phyloP scores from a whole-genome alignment of 495 filamentous ascomycete species.

The Penicillium steckii region DNA sequence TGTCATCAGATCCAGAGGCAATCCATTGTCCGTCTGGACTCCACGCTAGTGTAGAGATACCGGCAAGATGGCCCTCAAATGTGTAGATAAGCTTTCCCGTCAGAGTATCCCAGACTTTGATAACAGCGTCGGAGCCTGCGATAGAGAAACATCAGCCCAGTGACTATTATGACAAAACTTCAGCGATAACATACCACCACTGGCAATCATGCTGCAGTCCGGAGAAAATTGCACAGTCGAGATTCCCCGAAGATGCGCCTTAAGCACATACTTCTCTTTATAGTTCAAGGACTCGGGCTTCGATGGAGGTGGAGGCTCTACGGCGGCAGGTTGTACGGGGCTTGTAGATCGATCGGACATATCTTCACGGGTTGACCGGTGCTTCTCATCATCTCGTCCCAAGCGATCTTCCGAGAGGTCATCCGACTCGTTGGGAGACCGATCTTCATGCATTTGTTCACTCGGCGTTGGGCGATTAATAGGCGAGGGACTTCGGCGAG shows the following conservation, averaged over 20 bases:
- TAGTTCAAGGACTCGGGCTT: slow-evolving; percentile 56
- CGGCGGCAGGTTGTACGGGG: slow-evolving; percentile 31
- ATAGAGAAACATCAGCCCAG: neutral
- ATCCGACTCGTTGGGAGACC: slow-evolving; percentile 19
- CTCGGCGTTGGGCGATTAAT: slow-evolving; percentile 14
- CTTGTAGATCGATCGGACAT: slow-evolving; percentile 32
- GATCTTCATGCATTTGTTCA: slow-evolving; percentile 9
- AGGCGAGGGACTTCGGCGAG: slow-evolving; percentile 27
- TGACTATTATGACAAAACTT: neutral
- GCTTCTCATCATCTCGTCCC: slow-evolving; percentile 4
- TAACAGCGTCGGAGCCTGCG: slow-evolving; percentile 76
- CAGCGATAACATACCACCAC: slow-evolving; percentile 57
- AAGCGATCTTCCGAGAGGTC: slow-evolving; percentile 16
- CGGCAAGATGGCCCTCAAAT: slow-evolving; percentile 90
- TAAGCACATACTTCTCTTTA: slow-evolving; percentile 61
- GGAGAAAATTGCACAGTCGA: slow-evolving; percentile 90
- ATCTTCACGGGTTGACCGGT: slow-evolving; percentile 11
- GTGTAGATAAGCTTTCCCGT: slow-evolving; percentile 80
- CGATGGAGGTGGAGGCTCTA: slow-evolving; percentile 39
- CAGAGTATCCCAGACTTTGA: slow-evolving; percentile 84
- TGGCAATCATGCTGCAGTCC: slow-evolving; percentile 85
- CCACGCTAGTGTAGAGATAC: slow-evolving; percentile 89
- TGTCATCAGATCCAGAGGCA: slow-evolving; percentile 93
- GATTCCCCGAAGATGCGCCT: slow-evolving; percentile 74
- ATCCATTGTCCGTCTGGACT: slow-evolving; percentile 80